Evolutionary conservation across 2,329 filamentous ascomycete species (phyloP), one percentile per base, ranked within the genome.

Genomic region (Cladosporium sp.): DNA sequence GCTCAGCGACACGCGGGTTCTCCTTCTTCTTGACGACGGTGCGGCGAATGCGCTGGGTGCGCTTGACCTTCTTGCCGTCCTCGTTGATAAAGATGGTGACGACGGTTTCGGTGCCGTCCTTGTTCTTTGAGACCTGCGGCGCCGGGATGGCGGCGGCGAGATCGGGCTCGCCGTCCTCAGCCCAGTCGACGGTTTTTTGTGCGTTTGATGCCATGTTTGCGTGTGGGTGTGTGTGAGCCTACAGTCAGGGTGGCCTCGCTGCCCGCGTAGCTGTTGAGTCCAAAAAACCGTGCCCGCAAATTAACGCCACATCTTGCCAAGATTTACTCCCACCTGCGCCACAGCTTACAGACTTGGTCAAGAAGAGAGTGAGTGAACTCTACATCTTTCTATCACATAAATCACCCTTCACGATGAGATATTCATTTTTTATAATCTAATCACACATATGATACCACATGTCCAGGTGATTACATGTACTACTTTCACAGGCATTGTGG

Each of bases 91-190:
- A 82, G 77, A 88, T 95, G 56, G 87, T 88, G 66, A 95, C 85
- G 62, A 93, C 86, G 40, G 94, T 98, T 76, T 96, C 95, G 64
- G 89, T 95, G 69, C 94, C 93, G 72, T 98, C 93, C 76, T 96
- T 95, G 83, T 98, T 97, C 69, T 85, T 86, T 69, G 89, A 92
- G 62, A 92, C 87, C 75, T 93, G 86, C 61, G 88, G 84, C 61
- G 87, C 80, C 54, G 93, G 93, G 62, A 98, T 86, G 60, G 80
- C 76, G 75, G 86, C 82, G 72, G 93, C 86, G 73, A 89, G 85
- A 66, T 92, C 88, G 33, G 62, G 57, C 69, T 95, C 90, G 61
- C 85, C 82, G 63, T 83, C 80, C 76, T 97, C 93, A 69, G 93
- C 92, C 92, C 92, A 97, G 79, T 96, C 91, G 67, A 78, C 79